These are phyloP conservation scores for Camellia japonica DNA, from an alignment of 148 eudicot genomes.

Conservation along the genomic window DNA sequence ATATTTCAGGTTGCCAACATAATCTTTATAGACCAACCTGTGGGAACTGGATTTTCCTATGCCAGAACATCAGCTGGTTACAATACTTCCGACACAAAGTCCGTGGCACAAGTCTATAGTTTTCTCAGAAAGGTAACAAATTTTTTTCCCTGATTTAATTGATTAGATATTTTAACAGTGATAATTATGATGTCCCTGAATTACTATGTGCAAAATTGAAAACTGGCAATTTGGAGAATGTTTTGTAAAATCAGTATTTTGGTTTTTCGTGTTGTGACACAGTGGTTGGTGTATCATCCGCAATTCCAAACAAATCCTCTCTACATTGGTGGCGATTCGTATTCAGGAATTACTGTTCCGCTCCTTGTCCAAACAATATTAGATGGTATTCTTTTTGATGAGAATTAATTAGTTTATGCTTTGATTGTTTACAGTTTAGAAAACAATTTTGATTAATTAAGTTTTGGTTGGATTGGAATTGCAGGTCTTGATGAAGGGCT, in stretches of 20 bases:
- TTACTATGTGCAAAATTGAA: too few species aligned
- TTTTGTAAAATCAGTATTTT: not conserved
- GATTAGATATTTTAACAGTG: too few species aligned
- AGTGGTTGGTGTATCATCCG: constrained; percentile 25
- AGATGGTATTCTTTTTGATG: constrained; percentile 20
- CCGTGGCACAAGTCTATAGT: constrained; percentile 11
- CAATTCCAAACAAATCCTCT: constrained; percentile 20
- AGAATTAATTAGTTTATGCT: not conserved
- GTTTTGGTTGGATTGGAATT: not conserved
- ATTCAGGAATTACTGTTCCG: constrained; percentile 28
- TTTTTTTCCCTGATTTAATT: too few species aligned
- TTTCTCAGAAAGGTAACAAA: constrained; percentile 18
- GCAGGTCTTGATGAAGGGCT: not conserved
- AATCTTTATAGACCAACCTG: constrained; percentile 23
- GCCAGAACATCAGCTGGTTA: constrained; percentile 1
- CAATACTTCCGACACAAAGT: constrained; percentile 18
- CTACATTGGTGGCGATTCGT: constrained; percentile 31
- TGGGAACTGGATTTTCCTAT: constrained; percentile 25
- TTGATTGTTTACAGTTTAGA: not conserved
- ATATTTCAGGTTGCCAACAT: constrained; percentile 15
- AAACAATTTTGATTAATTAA: not conserved
- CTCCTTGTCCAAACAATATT: constrained; percentile 22
- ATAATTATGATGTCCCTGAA: too few species aligned
- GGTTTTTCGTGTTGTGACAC: not conserved
- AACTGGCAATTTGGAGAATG: not conserved